A percentile compares a stretch with the other conserved stretches of the same genome.
Conservation (phyloP, 495 filamentous ascomycete species). For the Polyplosphaeria fusca region DNA sequence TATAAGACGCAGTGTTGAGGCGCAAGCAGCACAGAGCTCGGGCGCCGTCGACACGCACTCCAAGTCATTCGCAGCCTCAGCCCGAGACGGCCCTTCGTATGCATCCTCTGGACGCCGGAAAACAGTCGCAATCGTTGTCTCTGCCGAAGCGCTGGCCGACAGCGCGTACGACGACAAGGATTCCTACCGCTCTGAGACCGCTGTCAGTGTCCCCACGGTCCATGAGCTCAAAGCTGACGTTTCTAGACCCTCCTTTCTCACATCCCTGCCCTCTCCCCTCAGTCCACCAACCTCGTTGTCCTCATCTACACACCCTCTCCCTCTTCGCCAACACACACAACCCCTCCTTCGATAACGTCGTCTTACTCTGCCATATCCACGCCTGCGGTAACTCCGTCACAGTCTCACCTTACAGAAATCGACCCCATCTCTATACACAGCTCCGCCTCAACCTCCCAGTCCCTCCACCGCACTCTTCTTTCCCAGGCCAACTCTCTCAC, state of each 20-base stretch:
- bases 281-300: conserved; percentile 70
- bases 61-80: conserved; percentile 27
- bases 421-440: no score
- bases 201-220: conserved; percentile 61
- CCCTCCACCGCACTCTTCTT: no score
- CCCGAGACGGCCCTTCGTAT: conserved; percentile 37
- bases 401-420: no score
- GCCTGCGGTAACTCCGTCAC: conserved; percentile 66
- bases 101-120: conserved; percentile 57
- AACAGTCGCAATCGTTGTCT: conserved; percentile 80
- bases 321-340: conserved; percentile 48
- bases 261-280: conserved; percentile 68
- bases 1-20: conserved; percentile 39
- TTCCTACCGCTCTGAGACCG: conserved; percentile 65
- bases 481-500: no score
- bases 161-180: conserved; percentile 54
- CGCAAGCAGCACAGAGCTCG: conserved; percentile 27
- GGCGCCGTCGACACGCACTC: conserved; percentile 30
- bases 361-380: conserved; percentile 85
- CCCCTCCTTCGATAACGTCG: conserved; percentile 65
- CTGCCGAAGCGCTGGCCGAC: conserved; percentile 62
- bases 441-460: no score
- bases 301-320: conserved; percentile 82
- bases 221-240: conserved; percentile 27
- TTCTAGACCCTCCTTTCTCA: conserved; percentile 82